Evolutionary conservation across 768 basidiomycete genomes (phyloP), one percentile per base, ranked within the genome.

Genomic region (Xerocomellus chrysenteron): DNA sequence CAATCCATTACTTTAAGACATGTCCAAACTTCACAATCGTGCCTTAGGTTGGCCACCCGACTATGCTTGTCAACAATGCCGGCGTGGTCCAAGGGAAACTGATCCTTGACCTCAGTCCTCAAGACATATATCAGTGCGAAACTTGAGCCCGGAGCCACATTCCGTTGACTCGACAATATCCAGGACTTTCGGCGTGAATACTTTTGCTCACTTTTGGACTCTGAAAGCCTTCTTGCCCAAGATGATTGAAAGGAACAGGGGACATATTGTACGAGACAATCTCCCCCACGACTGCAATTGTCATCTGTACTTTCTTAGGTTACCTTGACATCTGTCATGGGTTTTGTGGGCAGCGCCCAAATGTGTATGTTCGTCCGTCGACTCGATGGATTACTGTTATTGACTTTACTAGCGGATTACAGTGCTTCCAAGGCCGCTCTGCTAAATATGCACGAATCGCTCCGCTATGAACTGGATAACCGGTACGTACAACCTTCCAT

Each of bases 21-120:
- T 43, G 28, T 30, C 21, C 21, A 28, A 37, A 28, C 35, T 21
- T 53, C 24, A 58, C 56, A 32, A 41, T 47, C 50, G 47, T 44
- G 43, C 32, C 28, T 33, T 63, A 95, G 92, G 79, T 96, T 50
- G 95, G 92, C 4, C 80, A 90, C 56, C 92, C 92, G 0, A 97
- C 97, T 0, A 81, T 98, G 39, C 75, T 99, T 24, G 78, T 99
- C 63, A 98, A 98, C 75, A 98, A 96, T 67, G 97, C 96, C 0
- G 97, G 95, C 19, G 86, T 97, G 55, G 92, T 90, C 26, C 91
- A 94, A 73, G 94, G 94, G 26, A 95, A 94, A 64, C 74, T 86
- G 2, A 74, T 99, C 33, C 74, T 95, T 13, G 94, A 98, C 65
- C 76, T 97, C 55, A 76, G 73, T 2, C 81, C 88, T 5, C 80